Base-by-base conservation (phyloP, 129 eudicot species). In the Oenanthe sinensis region DNA sequence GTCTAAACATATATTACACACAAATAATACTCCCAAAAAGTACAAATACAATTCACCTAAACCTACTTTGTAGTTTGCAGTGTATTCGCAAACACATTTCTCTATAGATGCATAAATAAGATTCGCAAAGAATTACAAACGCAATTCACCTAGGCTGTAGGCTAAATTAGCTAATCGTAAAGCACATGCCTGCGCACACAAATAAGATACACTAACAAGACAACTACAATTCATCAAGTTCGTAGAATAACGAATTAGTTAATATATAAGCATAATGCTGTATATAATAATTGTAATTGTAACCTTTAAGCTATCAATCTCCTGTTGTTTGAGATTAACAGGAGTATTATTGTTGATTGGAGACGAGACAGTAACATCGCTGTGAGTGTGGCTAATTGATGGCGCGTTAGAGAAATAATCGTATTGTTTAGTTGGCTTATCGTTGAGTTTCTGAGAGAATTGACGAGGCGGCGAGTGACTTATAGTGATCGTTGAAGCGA, bases 281-380 rank as follows among this genome's bases (percentile, higher is more conserved):
- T 33, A 1, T 33, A 33, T 33, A 33, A 33, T 33, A 33, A 33
- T 33, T 17, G 47, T 19, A 49, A 12, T 33, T 67, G 42, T 12
- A 82, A 92, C 97, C 93, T 92, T 90, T 37, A 92, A 74, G 30
- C 73, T 78, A 70, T 83, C 81, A 60, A 85, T 86, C 74, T 88
- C 93, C 17, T 77, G 80, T 1, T 86, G 90, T 79, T 86, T 88
- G 28, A 80, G 81, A 42, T 47, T 70, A 20, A 22, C 37, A 77
- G 72, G 10, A 15, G 22, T 30, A 72, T 49, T 70, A 22, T 7
- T 60, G 1, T 60, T 60, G 30, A 13, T 67, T 16, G 72, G 72
- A 67, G 42, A 67, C 5, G 72, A 67, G 42, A 67, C 72, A 14
- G 72, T 67, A 20, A 12, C 3, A 0, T 28, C 72, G 30, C 72